Evolutionary conservation across 2,329 filamentous ascomycete species (phyloP), one percentile per base, ranked within the genome.

Genomic region (Endoconidiophora laricicola): DNA sequence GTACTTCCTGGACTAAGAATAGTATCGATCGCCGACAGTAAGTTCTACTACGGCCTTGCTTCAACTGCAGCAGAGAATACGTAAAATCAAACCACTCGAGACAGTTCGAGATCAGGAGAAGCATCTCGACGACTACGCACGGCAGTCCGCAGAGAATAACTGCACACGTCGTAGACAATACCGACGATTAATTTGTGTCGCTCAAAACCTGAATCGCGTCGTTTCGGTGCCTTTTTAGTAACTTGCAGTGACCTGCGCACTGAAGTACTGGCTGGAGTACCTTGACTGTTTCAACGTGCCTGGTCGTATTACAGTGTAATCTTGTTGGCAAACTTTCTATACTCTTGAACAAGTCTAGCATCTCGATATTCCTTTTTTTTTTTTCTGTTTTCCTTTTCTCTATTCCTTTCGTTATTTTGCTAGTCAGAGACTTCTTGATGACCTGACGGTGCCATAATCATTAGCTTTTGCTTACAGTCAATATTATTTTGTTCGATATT

Each of bases 351-450:
- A 7, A 33, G 26, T 9, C 12, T 33, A 10, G 26, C 7, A 33
- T 33, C 26, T 33, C 26, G 24, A 42, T 36, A 48, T 48, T 50
- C 38, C 44, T 43, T 38, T 44, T 46, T 51, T 46, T 48, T 3
- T 24, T 48, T 50, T 38, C 44, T 43, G 29, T 44, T 46, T 51
- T 46, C 46, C 4, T 14, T 24, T 45, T 41, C 38, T 33, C 45
- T 50, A 10, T 45, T n/a, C 42, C 47, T 33, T 37, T 47, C 16
- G 29, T 45, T 45, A 20, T 22, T 45, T 20, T 33, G 16, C 43
- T 18, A 45, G 24, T 20, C 7, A 12, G 26, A 33, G 5, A 3
- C 26, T 10, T 33, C 7, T 33, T 33, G 12, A 33, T 33, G 26
- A 33, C 26, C 26, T 10, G 26, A 33, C 26, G 12, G 26, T 9